Evolutionary conservation across 768 basidiomycete species (phyloP), one percentile per base, ranked within the genome.

Genomic region (Mycena filopes): DNA sequence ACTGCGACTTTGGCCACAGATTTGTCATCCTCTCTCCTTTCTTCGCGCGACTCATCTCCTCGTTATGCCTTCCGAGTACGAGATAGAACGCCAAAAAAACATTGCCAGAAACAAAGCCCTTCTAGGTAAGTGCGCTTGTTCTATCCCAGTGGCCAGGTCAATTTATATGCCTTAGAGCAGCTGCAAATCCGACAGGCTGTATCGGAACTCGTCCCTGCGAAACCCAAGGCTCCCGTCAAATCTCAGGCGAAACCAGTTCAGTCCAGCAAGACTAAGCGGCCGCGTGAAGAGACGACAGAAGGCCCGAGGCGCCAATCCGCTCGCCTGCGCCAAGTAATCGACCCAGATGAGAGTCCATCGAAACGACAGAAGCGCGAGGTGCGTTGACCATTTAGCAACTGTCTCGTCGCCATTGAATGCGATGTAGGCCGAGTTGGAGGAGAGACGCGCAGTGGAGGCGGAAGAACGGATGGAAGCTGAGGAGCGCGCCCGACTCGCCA

Each of bases 341-440:
- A 91, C 71, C 84, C 81, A 0, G 84, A 89, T 71, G 93, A 94
- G 73, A 90, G 83, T 41, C 88, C 89, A 0, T 81, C 80, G 20
- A 82, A 89, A 75, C 88, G 82, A 72, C 82, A 84, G 63, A 87
- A 86, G 73, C 88, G 93, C n/a, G 85, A 92, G 80, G 92, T 85
- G 74, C 50, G 80, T 74, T 36, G 8, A 21, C 23, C 36, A 42
- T 54, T 51, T 55, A 47, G 46, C 9, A 21, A 54, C 21, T 6
- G 43, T 38, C 57, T 28, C 41, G 9, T 63, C 11, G 5, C 20
- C 50, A 38, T 49, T 38, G 65, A 51, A 23, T 11, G 9, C 31
- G 28, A 29, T 50, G 9, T 51, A 89, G 84, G 83, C 81, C 63
- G 85, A 87, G 61, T 79, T 83, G 41, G 86, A 86, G 70, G 78